Percentiles rank a stretch among this genome's conserved stretches.
Conservation (phyloP, 1,139 yeast species). For the Hansenula sp. region DNA sequence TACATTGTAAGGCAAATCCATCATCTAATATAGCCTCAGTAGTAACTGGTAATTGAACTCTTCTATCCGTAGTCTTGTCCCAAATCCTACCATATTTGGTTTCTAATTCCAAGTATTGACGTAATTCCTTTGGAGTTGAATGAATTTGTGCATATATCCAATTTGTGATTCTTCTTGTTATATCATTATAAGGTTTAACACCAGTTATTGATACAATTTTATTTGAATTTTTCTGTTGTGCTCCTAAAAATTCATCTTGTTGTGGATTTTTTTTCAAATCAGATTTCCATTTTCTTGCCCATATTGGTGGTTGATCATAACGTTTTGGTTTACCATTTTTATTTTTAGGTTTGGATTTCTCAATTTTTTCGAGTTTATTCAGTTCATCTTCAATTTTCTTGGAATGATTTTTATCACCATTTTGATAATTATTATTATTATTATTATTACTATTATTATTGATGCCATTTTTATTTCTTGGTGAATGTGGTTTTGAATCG, state of each 20-base stretch:
- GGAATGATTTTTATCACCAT: background rate
- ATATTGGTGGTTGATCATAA: conserved; percentile 65
- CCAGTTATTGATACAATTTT: conserved; percentile 17
- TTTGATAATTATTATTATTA: background rate
- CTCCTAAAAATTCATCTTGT: conserved; percentile 1
- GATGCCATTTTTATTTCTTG: background rate
- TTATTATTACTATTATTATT: background rate
- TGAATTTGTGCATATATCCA: conserved; percentile 84
- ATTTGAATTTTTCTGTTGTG: conserved; percentile 2
- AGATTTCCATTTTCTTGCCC: conserved; percentile 79
- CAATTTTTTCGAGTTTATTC: conserved; percentile 20
- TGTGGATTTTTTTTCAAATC: conserved; percentile 28
- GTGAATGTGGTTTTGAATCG: conserved; percentile 1
- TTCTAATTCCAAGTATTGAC: conserved; percentile 72
- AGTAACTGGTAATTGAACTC: conserved; percentile 68
- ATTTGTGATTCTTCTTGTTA: conserved; percentile 77
- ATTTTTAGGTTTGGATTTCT: conserved; percentile 4
- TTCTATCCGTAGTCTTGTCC: conserved; percentile 59
- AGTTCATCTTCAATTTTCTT: conserved; percentile 23
- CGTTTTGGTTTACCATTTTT: conserved; percentile 50
- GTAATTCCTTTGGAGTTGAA: conserved; percentile 55
- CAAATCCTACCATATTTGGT: conserved; percentile 76
- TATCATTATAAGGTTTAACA: conserved; percentile 68
- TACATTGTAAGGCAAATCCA: conserved; percentile 49
- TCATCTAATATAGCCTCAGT: conserved; percentile 69